phyloP scores from a whole-genome alignment of 129 eudicot genomes.

The Arctium minus region DNA sequence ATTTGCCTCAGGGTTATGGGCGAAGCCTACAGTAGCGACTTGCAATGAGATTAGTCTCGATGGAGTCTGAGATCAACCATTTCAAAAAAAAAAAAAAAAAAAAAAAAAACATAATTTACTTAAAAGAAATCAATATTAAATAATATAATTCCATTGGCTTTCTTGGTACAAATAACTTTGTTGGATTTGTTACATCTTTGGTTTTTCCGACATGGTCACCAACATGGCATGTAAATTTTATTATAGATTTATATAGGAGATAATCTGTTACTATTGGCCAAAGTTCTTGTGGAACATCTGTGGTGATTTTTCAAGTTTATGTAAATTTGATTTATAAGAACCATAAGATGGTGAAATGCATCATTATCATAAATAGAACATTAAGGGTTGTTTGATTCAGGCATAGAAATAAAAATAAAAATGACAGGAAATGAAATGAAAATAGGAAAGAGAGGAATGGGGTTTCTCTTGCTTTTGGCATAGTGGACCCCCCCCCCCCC shows the following conservation, averaged over 20 bases:
- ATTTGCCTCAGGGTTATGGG: not conserved
- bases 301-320: not conserved
- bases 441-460: no score
- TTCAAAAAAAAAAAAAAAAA: no score
- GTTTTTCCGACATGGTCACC: not conserved
- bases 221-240: no score
- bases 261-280: not conserved
- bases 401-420: no score
- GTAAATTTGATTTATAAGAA: not conserved
- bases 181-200: not conserved
- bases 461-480: no score
- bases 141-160: not conserved
- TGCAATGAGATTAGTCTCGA: no score
- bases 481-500: no score
- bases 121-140: not conserved
- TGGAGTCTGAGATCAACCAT: not conserved
- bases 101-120: no score
- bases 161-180: not conserved
- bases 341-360: not conserved
- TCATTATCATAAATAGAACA: no score
- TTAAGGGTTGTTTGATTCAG: no score
- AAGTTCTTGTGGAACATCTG: not conserved
- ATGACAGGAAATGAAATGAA: no score
- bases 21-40: not conserved
- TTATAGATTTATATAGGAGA: no score